Conservation (phyloP, 2,329 filamentous ascomycete genomes). For the Aschersonia sp. region DNA sequence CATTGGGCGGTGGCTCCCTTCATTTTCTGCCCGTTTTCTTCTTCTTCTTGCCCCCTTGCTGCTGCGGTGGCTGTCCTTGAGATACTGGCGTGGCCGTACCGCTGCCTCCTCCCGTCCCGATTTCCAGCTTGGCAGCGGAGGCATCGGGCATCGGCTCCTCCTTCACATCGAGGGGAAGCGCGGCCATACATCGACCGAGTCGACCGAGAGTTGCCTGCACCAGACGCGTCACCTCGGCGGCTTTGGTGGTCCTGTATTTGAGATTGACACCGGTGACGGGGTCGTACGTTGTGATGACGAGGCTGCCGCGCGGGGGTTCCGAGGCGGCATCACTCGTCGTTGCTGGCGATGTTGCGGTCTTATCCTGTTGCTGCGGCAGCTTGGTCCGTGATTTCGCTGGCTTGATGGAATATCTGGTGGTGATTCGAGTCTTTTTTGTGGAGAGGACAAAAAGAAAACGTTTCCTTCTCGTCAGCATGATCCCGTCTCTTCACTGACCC, state of each 20-base stretch:
- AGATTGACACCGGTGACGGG: slow-evolving; percentile 66
- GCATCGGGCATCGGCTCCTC: slow-evolving; percentile 29
- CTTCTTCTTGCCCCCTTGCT: slow-evolving; percentile 26
- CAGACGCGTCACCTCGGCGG: slow-evolving; percentile 74
- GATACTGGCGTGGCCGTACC: not conserved
- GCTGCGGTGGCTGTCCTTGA: no score
- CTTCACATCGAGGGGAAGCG: slow-evolving; percentile 25
- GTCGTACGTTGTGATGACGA: slow-evolving; percentile 84
- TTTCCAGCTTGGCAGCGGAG: slow-evolving; percentile 10
- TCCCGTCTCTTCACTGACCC: no score
- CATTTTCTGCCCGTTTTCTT: slow-evolving; percentile 60
- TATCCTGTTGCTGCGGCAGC: no score
- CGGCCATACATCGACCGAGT: slow-evolving; percentile 56
- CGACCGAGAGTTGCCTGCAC: slow-evolving; percentile 57
- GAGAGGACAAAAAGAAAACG: no score
- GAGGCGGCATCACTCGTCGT: slow-evolving; percentile 13
- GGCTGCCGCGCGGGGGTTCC: slow-evolving; percentile 43
- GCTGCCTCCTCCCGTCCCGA: slow-evolving; percentile 25
- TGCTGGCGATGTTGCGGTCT: slow-evolving; percentile 5
- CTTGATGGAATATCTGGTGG: slow-evolving; percentile 75
- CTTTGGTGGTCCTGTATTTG: slow-evolving; percentile 86
- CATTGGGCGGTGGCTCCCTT: not conserved
- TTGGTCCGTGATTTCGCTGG: slow-evolving; percentile 10
- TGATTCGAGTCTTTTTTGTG: slow-evolving; percentile 60
- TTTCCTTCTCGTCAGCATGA: no score